Conservation (phyloP, 129 eudicot genomes). For the Heracleum sosnowskyi region DNA sequence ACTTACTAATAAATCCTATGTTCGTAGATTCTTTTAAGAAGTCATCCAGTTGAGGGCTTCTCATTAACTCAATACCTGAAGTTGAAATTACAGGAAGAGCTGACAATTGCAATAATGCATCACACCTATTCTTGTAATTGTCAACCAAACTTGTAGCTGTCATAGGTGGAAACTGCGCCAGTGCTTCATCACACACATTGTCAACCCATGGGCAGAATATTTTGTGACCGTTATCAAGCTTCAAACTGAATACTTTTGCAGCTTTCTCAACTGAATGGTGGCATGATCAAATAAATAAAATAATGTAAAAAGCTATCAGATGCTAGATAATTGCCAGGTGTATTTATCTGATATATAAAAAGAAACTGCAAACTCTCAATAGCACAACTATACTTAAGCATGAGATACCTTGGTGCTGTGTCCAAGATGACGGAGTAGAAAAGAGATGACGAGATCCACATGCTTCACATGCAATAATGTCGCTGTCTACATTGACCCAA, state of each 20-base stretch:
- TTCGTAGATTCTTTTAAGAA: constrained; percentile 45
- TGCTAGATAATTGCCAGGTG: neutral
- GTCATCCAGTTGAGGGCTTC: constrained; percentile 57
- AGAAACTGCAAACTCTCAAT: neutral
- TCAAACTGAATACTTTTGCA: constrained; percentile 83
- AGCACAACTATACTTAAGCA: constrained; percentile 8
- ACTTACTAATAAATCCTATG: constrained; percentile 14
- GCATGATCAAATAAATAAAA: neutral
- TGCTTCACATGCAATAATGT: constrained; percentile 67
- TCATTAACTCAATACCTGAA: constrained; percentile 39
- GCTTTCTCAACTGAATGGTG: constrained; percentile 75
- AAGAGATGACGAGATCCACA: constrained; percentile 87
- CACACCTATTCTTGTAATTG: constrained; percentile 52
- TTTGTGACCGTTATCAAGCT: constrained; percentile 85
- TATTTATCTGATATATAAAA: neutral
- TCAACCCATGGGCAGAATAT: constrained; percentile 88
- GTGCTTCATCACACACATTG: constrained; percentile 66
- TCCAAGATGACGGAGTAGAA: constrained; percentile 80
- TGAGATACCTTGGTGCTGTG: constrained; percentile 63
- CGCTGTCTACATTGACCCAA: constrained; percentile 81
- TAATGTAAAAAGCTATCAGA: neutral
- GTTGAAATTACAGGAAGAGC: constrained; percentile 71
- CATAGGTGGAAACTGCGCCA: constrained; percentile 70
- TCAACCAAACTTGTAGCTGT: constrained; percentile 52
- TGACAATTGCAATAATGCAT: constrained; percentile 48